Base-by-base conservation (phyloP, 108 stramenopile species). In the Heterococcus sp. region DNA sequence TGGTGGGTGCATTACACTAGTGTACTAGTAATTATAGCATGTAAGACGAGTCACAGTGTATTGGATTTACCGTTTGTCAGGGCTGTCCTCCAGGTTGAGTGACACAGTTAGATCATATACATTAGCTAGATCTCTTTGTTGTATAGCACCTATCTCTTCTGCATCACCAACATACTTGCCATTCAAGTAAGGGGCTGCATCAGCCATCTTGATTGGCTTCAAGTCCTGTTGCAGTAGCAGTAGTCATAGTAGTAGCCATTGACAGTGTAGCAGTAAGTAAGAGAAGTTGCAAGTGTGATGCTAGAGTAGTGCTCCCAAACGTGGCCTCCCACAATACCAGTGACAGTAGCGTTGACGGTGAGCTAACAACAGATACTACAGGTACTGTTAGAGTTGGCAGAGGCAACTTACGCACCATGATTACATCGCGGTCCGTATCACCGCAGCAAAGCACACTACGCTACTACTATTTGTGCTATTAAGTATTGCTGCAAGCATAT, bases 141-240 rank as follows among this genome's bases (percentile, higher is more conserved):
- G 63, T 37, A 78, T 78, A 32, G 38, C 70, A 69, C 64, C 70
- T 30, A 78, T 71, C 77, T 79, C 78, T 31, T 79, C 78, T 5
- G 69, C 40, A 33, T 79, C 78, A 26, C 78, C 78, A 11, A 65
- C 38, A 38, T 72, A 79, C 32, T 21, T 28, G 65, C 78, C 78
- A 36, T 46, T 71, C n/a, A 79, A 37, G 28, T 79, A 35, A 21
- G 70, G 71, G 8, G 78, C 78, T 1, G 78, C 71, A 2, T 65
- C 71, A 31, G 14, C 64, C 21, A 79, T 36, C 35, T 28, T 35
- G 0, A 79, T 32, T 1, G 78, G 78, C 4, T 31, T 34, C 33
- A 79, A 39, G 30, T 79, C 34, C 70, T 58, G 46, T 21, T 8
- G 46, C 46, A 21, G 46, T 21, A 21, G 46, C 46, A 21, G 46